Evolutionary conservation across 1,284 basidiomycete genomes (phyloP).

Genomic region (Gomphus sp.): DNA sequence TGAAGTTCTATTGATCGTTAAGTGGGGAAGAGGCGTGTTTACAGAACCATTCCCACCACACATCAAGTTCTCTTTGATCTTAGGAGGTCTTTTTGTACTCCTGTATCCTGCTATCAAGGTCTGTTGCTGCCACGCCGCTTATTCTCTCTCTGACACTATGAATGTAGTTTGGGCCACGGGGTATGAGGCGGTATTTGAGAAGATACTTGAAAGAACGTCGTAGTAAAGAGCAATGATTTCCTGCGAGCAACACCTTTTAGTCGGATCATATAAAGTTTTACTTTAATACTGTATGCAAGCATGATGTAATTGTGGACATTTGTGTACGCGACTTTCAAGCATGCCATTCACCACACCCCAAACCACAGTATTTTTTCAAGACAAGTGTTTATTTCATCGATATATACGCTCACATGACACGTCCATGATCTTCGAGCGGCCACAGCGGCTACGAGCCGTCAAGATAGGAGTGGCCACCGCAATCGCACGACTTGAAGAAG

Average conservation of each 20-base stretch:
- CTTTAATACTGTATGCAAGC: no score
- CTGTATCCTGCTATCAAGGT: constrained; percentile 64
- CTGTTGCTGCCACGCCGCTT: constrained; percentile 15
- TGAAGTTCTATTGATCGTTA: constrained; percentile 32
- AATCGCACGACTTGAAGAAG: constrained; percentile 58
- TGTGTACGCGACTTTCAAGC: neutral
- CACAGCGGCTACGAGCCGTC: constrained; percentile 79
- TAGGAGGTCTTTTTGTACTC: constrained; percentile 46
- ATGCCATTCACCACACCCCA: constrained; percentile 5
- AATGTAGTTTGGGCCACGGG: constrained; percentile 52
- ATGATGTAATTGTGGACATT: constrained; percentile 1
- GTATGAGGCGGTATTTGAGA: constrained; percentile 35
- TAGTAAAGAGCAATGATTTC: constrained; percentile 23
- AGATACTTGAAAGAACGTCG: constrained; percentile 28
- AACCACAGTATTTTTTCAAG: constrained; percentile 41
- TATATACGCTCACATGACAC: constrained; percentile 71
- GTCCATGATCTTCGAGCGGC: constrained; percentile 77
- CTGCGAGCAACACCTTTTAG: no score
- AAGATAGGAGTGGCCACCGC: constrained; percentile 73
- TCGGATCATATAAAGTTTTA: no score
- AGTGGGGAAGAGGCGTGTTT: constrained; percentile 30
- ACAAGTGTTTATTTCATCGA: constrained; percentile 62
- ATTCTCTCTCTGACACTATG: no score
- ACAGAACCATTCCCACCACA: constrained; percentile 47
- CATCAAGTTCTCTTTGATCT: constrained; percentile 58